These are phyloP conservation scores for Diospyros kaki DNA, from an alignment of 148 eudicot species.

Conservation along the genomic window DNA sequence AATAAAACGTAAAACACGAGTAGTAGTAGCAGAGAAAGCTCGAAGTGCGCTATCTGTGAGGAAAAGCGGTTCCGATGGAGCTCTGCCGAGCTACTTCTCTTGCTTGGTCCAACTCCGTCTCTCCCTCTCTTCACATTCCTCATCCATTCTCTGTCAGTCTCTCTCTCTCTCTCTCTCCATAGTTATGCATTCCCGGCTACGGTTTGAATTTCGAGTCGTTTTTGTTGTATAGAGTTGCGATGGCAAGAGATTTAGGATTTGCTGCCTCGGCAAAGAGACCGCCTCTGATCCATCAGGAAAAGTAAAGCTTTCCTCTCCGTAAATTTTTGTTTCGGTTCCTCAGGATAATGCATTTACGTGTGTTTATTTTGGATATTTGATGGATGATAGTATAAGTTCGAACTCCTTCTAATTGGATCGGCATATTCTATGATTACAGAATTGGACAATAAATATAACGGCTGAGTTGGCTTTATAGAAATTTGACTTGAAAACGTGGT, in stretches of 20 bases:
- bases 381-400: background rate
- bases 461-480: background rate
- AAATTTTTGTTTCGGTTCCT: background rate
- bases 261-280: conserved; percentile 33
- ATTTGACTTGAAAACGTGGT: background rate
- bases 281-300: conserved; percentile 30
- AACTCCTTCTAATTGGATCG: background rate
- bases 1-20: background rate
- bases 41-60: background rate
- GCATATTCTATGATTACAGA: background rate
- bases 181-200: background rate
- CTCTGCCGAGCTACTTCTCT: conserved; percentile 40
- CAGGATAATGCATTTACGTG: background rate
- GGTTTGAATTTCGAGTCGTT: background rate
- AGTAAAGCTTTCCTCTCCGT: conserved; percentile 17
- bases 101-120: conserved; percentile 45
- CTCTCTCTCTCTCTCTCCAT: background rate
- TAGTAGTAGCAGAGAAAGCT: background rate
- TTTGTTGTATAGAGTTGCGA: conserved; percentile 20
- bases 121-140: conserved; percentile 29
- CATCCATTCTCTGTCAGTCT: conserved; percentile 27
- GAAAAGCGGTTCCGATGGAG: conserved; percentile 36
- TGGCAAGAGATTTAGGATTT: conserved; percentile 32
- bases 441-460: no score
- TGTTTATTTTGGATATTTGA: background rate